These are phyloP conservation scores for Pyropia haitanensis DNA, from an alignment of 23 red algal species.

Conservation along the genomic window DNA sequence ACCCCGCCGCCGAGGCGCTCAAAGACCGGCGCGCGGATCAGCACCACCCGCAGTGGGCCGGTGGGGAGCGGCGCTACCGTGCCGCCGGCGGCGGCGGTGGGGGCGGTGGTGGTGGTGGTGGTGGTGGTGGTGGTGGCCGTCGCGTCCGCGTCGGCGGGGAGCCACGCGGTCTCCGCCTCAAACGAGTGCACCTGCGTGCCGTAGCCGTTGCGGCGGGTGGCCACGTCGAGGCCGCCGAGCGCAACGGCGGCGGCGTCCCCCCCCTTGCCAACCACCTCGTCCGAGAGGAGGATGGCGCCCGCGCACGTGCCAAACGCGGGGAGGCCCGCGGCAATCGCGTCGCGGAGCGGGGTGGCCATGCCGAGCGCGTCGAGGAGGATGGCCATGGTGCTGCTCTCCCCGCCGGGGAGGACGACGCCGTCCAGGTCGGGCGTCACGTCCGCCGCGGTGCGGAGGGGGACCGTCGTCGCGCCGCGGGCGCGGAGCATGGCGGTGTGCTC, in stretches of 20 bases:
- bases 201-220: slow-evolving; percentile 75
- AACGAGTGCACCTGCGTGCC: slow-evolving; percentile 93
- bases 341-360: slow-evolving; percentile 50
- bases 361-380: slow-evolving; percentile 69
- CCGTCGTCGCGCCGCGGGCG: slow-evolving; percentile 27
- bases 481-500: slow-evolving; percentile 90
- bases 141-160: slow-evolving; percentile 13
- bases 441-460: slow-evolving; percentile 13
- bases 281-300: slow-evolving; percentile 79
- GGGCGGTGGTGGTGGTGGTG: too few species aligned
- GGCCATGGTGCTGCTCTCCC: slow-evolving; percentile 89
- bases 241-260: slow-evolving; percentile 24
- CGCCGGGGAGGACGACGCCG: slow-evolving; percentile 84
- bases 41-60: slow-evolving; percentile 48
- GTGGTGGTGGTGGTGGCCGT: too few species aligned
- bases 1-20: slow-evolving; percentile 13
- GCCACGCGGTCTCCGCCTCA: slow-evolving; percentile 18
- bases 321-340: slow-evolving; percentile 34
- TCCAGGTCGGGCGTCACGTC: slow-evolving; percentile 43
- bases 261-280: slow-evolving; percentile 22
- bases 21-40: slow-evolving; percentile 84
- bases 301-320: slow-evolving; percentile 95
- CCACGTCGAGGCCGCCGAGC: slow-evolving; percentile 58
- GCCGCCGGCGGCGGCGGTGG: too few species aligned
- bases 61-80: too few species aligned